A percentile compares a stretch with the other conserved stretches of the same genome.
These are phyloP conservation scores for Arbutus unedo DNA, from an alignment of 148 eudicot genomes.

Conservation along the genomic window DNA sequence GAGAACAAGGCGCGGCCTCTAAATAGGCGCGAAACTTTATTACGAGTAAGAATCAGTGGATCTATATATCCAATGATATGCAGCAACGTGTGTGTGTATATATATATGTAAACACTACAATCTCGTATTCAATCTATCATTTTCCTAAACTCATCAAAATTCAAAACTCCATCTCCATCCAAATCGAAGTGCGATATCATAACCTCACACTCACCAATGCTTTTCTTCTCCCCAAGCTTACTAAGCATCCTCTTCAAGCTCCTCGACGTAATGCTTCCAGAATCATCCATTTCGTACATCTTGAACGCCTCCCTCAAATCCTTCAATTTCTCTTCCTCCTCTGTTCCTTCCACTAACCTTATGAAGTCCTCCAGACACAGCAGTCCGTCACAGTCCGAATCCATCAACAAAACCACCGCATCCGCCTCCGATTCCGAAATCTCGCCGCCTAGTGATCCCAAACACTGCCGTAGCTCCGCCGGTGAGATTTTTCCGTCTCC, in stretches of 20 bases:
- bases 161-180: constrained; percentile 33
- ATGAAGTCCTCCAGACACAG: constrained; percentile 33
- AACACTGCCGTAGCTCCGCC: constrained; percentile 31
- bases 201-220: constrained; percentile 22
- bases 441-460: constrained; percentile 17
- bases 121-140: constrained; percentile 21
- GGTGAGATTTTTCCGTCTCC: constrained; percentile 46
- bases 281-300: constrained; percentile 27
- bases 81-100: too few species aligned
- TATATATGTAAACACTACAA: too few species aligned
- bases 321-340: constrained; percentile 25
- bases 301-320: constrained; percentile 36
- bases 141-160: constrained; percentile 31
- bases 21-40: too few species aligned
- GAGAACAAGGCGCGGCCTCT: too few species aligned
- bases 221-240: constrained; percentile 23
- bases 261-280: constrained; percentile 26
- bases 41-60: too few species aligned
- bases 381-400: constrained; percentile 26
- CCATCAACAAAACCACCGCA: constrained; percentile 32
- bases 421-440: constrained; percentile 33
- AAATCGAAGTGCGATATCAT: constrained; percentile 30
- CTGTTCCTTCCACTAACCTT: constrained; percentile 32
- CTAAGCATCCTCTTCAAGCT: constrained; percentile 37
- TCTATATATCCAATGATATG: too few species aligned